Base-by-base conservation (phyloP, 352 stramenopile species). In the Globisporangium orthogonon region DNA sequence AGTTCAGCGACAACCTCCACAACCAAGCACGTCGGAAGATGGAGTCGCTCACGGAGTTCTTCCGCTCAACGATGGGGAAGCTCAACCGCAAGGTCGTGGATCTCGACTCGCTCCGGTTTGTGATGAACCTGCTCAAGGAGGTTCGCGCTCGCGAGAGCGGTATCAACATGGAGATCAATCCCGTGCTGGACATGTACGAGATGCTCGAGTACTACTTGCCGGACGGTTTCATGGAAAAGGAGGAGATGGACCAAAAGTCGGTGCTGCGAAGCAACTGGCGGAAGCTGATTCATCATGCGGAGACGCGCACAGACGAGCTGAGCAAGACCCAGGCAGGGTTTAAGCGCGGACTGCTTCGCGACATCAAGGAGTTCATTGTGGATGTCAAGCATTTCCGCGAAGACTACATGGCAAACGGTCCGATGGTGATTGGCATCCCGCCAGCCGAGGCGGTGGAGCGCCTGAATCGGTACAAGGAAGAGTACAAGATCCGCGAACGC, bases 191-290 rank as follows among this genome's bases (percentile, higher is more conserved):
- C 51, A 98, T 99, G 97, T 99, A 99, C 78, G 89, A 94, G 54
- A 98, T 99, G 92, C 81, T 98, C 18, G 90, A 98, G 66, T 94
- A 93, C 43, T 98, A 97, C 58, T 47, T 97, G 1, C 88, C 92
- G 3, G 83, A 96, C 30, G 92, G 91, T 3, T 99, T 98, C 68
- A 99, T 99, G 95, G 96, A 98, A 60, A 99, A 99, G 63, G 94
- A 99, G 62, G 97, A 99, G 66, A 98, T 99, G 74, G 97, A 99
- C 58, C 97, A 99, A 64, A 99, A 99, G 73, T 98, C 92, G 17
- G 95, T 99, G 15, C 71, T 99, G 7, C 88, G 91, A 30, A 96
- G 88, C 55, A 98, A 97, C 58, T 99, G 97, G 97, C 96, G 97
- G 48, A 98, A 98, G 60, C 73, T 99, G 17, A 96, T 99, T 35